Percentiles rank a stretch among this genome's conserved stretches.
Evolutionary conservation across 1,139 yeast species (phyloP).

Genomic region (Waltiozyma solani): DNA sequence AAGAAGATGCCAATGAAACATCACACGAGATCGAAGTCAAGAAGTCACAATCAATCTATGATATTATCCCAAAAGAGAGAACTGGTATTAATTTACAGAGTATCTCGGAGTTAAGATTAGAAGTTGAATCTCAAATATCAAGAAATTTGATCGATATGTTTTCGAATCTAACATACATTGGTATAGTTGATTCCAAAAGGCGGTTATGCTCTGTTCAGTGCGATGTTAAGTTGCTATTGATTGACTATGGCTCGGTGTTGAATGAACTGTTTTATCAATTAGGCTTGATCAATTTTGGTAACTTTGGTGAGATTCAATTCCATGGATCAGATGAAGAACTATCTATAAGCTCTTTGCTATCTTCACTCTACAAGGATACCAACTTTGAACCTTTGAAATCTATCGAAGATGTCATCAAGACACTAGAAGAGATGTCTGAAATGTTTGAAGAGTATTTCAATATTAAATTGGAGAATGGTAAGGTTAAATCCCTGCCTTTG

Average conservation of each 20-base stretch:
- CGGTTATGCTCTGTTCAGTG: slow-evolving; percentile 77
- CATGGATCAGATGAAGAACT: slow-evolving; percentile 18
- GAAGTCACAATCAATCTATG: neutral
- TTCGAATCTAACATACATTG: slow-evolving; percentile 65
- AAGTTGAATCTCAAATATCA: slow-evolving; percentile 38
- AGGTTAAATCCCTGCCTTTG: slow-evolving; percentile 47
- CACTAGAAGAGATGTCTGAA: slow-evolving; percentile 42
- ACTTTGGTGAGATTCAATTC: slow-evolving; percentile 59
- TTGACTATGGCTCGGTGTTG: slow-evolving; percentile 70
- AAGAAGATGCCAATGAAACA: neutral
- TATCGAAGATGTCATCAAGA: slow-evolving; percentile 17
- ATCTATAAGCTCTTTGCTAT: slow-evolving; percentile 4
- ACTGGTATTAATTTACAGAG: slow-evolving; percentile 44
- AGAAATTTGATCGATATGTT: slow-evolving; percentile 54
- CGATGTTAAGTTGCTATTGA: slow-evolving; percentile 64
- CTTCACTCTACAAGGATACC: neutral
- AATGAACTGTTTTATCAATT: slow-evolving; percentile 73
- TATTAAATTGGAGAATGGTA: slow-evolving; percentile 29
- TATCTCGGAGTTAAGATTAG: slow-evolving; percentile 41
- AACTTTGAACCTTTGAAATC: slow-evolving; percentile 14
- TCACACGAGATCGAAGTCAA: neutral
- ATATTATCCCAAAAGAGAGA: slow-evolving; percentile 13
- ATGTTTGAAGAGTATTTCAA: slow-evolving; percentile 81
- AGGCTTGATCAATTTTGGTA: slow-evolving; percentile 68
- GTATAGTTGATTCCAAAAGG: slow-evolving; percentile 63